Percentiles rank a stretch among this genome's conserved stretches.
These are phyloP conservation scores for Vaccinium corymbosum DNA, from an alignment of 148 eudicot species.

Conservation along the genomic window DNA sequence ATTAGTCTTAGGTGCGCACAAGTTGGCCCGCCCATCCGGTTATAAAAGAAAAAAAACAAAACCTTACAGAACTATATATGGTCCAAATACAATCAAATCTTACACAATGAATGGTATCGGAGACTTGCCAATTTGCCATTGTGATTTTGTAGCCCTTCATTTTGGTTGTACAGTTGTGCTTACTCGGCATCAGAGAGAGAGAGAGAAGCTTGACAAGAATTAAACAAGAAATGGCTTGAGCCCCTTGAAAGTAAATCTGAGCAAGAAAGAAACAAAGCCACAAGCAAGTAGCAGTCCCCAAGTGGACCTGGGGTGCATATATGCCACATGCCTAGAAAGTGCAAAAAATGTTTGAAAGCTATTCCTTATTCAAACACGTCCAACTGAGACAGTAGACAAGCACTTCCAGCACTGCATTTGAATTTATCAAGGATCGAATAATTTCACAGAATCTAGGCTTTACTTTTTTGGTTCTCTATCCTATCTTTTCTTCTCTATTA, in stretches of 20 bases:
- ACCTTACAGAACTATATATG: no score
- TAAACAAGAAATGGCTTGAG: background rate
- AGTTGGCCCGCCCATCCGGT: no score
- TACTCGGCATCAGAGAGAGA: background rate
- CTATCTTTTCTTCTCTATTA: background rate
- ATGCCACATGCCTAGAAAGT: background rate
- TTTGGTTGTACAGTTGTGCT: background rate
- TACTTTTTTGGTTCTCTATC: background rate
- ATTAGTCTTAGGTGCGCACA: no score
- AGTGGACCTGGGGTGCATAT: background rate
- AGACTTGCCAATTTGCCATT: background rate
- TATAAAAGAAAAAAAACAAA: no score
- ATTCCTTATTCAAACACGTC: background rate
- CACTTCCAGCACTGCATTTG: background rate
- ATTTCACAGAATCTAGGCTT: conserved; percentile 3
- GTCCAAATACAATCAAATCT: background rate
- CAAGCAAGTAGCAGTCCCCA: background rate
- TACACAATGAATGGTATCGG: background rate
- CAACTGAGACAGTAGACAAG: background rate
- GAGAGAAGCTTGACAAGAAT: background rate
- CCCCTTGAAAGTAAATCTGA: background rate
- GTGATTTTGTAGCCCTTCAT: conserved; percentile 3
- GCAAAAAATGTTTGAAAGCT: background rate
- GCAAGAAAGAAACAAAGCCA: background rate
- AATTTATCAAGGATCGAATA: background rate